Evolutionary conservation across 1,284 basidiomycete species (phyloP), one percentile per base, ranked within the genome.

Genomic region (Phellinidium pouzarii): DNA sequence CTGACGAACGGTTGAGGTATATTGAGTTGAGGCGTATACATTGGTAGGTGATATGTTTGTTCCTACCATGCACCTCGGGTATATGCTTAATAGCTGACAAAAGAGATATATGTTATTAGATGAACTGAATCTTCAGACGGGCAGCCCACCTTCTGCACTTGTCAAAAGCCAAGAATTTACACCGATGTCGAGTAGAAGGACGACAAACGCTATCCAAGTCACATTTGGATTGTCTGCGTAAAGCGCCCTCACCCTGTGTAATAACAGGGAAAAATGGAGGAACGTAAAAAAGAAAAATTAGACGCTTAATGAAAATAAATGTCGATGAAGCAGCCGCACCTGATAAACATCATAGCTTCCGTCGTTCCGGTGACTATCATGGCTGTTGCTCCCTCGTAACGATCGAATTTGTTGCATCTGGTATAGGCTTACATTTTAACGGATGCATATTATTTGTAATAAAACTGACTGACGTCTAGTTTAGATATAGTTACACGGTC

Each of bases 321-420:
- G 7, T 3, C 11, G 6, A 34, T 3, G 9, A 38, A 46, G 1
- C 14, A 34, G 17, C 53, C 68, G 49, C 51, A 72, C 73, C 78
- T 72, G 3, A 80, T 58, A 9, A 79, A 67, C 78, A 82, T 80
- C 78, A 80, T 80, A 19, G 77, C 56, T 2, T 69, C 75, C 0
- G 73, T 71, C 5, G 73, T 64, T 27, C 73, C 69, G 41, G 80
- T 71, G 1, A 74, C 78, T 11, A 74, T 70, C 23, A 76, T 69
- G 2, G 73, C 72, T 59, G 74, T 76, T 43, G 65, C 65, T 0
- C 76, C 77, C 61, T 79, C 77, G 45, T 75, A 79, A 2, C 71
- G 69, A 4, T 78, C 72, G 49, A 77, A 79, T 29, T 64, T 69
- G 11, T 58, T 54, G 59, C 78, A 79, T 55, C 76, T 77, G 29